Base-by-base conservation (phyloP, 768 basidiomycete genomes). In the Xerocomellus dryophilus region DNA sequence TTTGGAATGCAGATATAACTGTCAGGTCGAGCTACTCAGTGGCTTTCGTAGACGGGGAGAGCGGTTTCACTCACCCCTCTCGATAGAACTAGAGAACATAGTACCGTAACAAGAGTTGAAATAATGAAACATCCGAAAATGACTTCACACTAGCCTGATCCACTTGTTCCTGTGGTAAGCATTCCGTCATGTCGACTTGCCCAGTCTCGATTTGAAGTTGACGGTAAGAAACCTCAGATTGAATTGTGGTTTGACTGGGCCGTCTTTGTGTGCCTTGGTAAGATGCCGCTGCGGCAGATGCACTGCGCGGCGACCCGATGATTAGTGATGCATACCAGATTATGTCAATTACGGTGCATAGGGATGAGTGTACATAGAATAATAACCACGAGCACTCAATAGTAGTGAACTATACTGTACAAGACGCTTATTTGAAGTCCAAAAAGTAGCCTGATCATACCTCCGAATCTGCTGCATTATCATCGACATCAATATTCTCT, bases 1-100 rank as follows among this genome's bases (percentile, higher is more conserved):
- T 72, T 72, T 0, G 86, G 87, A 39, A 99, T 64, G 50, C 91
- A 71, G 39, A 97, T 79, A 62, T 95, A 96, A 41, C 93, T 93
- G 49, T 44, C 31, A 41, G 27, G 27, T 39, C n/a, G 15, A 38
- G 21, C 9, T 31, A 14, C 27, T n/a, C n/a, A n/a, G n/a, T 15
- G 17, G 47, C 7, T 40, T 23, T 42, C 36, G 41, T 8, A 17
- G 41, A 27, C 48, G 23, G 57, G 41, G 21, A 12, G 29, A 52
- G 36, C 34, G 39, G 42, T 35, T 17, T 20, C 11, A 63, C 78
- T 51, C 51, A 83, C 85, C 85, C 86, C 53, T 84, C 75, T 58
- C 69, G 70, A 65, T 81, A 70, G 64, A 87, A 86, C 84, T 86
- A 42, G 21, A 52, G 7, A 14, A 35, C 12, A 15, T 23, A 3